Conservation (phyloP, 2,329 filamentous ascomycete species). For the Aureobasidium lini region DNA sequence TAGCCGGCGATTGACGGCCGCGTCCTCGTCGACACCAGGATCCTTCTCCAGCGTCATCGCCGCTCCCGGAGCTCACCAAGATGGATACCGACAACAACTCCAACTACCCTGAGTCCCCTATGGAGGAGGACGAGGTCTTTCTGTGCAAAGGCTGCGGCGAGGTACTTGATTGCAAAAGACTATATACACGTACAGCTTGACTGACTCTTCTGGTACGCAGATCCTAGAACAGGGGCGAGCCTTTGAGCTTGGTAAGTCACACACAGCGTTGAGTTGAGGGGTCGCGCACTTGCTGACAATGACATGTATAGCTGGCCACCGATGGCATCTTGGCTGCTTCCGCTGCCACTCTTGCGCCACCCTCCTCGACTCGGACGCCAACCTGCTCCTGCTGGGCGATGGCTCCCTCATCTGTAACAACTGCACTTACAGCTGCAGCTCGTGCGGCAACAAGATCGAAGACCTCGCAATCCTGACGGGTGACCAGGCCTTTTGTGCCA, state of each 20-base stretch:
- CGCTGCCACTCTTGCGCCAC: slow-evolving; percentile 93
- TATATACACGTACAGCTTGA: background rate
- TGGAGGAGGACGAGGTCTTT: slow-evolving; percentile 70
- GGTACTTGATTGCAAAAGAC: slow-evolving; percentile 41
- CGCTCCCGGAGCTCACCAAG: background rate
- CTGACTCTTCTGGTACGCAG: slow-evolving; percentile 39
- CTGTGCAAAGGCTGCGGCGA: slow-evolving; percentile 92
- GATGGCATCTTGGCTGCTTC: slow-evolving; percentile 99
- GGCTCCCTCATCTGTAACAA: slow-evolving; percentile 98
- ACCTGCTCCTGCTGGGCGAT: slow-evolving; percentile 91
- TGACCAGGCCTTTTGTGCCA: slow-evolving; percentile 95
- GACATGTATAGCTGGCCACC: slow-evolving; percentile 65
- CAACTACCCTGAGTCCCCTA: slow-evolving; percentile 46
- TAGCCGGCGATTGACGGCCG: slow-evolving; percentile 6
- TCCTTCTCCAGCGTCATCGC: background rate
- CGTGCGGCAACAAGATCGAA: slow-evolving; percentile 95
- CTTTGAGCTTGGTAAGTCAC: slow-evolving; percentile 78
- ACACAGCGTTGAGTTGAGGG: slow-evolving; percentile 14
- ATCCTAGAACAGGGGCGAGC: slow-evolving; percentile 98
- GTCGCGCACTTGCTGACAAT: slow-evolving; percentile 25
- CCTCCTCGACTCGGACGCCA: slow-evolving; percentile 94
- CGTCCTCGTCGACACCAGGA: background rate
- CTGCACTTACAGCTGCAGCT: slow-evolving; percentile 97
- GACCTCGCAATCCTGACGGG: slow-evolving; percentile 95
- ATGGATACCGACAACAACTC: slow-evolving; percentile 4